Conservation (phyloP, 495 filamentous ascomycete species). For the Neurospora sp. region DNA sequence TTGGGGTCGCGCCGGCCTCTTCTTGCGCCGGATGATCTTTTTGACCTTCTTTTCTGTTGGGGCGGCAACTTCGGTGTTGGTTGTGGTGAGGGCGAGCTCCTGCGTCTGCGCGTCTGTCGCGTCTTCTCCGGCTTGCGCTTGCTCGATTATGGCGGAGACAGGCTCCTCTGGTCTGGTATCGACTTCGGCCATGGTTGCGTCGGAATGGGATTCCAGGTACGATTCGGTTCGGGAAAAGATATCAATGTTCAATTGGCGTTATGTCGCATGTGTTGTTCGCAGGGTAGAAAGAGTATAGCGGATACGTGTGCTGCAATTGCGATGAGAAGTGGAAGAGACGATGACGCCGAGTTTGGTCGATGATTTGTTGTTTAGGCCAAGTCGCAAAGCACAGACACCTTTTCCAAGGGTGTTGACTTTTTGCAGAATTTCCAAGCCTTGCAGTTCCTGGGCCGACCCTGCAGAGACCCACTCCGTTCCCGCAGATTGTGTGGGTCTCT, state of each 20-base stretch:
- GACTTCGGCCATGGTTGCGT: conserved; percentile 11
- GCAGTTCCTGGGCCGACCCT: not conserved
- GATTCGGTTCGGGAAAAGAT: not conserved
- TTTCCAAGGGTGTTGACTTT: not conserved
- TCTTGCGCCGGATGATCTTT: conserved; percentile 56
- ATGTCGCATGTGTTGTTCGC: not conserved
- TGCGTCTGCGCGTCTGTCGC: conserved; percentile 4
- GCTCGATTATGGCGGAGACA: conserved; percentile 1
- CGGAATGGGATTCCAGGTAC: not conserved
- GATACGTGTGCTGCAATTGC: not conserved
- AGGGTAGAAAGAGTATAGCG: not conserved
- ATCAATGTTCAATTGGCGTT: not conserved
- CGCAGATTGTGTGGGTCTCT: not conserved
- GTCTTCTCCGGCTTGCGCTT: not conserved
- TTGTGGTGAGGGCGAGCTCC: conserved; percentile 25
- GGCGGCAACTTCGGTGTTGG: conserved; percentile 35
- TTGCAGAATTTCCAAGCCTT: not conserved
- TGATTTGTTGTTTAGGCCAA: not conserved
- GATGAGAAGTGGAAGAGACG: not conserved
- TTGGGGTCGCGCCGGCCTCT: conserved; percentile 59
- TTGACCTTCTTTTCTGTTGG: conserved; percentile 47
- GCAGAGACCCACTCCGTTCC: not conserved
- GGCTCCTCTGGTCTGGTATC: conserved; percentile 3
- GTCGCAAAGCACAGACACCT: not conserved
- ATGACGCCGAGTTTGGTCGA: not conserved